Conservation (phyloP, 805 yeast species). For the Vanderwaltozyma yarrowii region DNA sequence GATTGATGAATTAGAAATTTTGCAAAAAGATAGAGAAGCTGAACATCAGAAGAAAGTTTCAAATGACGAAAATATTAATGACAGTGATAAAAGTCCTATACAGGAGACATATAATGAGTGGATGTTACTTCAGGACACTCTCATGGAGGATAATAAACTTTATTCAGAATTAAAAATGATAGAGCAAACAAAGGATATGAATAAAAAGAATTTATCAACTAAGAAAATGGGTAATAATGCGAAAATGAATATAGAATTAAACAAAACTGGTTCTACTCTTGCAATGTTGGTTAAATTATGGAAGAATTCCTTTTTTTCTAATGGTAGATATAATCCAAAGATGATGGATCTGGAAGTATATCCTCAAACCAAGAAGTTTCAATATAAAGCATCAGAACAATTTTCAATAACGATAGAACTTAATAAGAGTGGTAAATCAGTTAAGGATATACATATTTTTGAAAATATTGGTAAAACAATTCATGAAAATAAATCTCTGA, state of each 20-base stretch:
- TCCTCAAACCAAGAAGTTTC: slow-evolving; percentile 16
- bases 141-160: background rate
- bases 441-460: slow-evolving; percentile 7
- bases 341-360: slow-evolving; percentile 9
- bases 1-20: slow-evolving; percentile 11
- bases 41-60: slow-evolving; percentile 1
- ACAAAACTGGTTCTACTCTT: background rate
- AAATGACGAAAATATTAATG: slow-evolving; percentile 3
- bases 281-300: slow-evolving; percentile 5
- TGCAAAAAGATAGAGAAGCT: slow-evolving; percentile 7
- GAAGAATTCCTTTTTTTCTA: slow-evolving; percentile 3
- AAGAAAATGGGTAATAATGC: background rate
- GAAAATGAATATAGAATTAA: background rate
- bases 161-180: background rate
- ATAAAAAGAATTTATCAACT: background rate
- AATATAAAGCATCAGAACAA: slow-evolving; percentile 8
- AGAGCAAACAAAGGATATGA: background rate
- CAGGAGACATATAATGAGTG: slow-evolving; percentile 5
- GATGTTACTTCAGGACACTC: background rate
- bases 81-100: background rate
- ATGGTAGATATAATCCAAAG: background rate
- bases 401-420: slow-evolving; percentile 8
- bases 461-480: slow-evolving; percentile 2
- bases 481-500: slow-evolving; percentile 2
- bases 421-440: slow-evolving; percentile 1